phyloP scores from a whole-genome alignment of 129 eudicot genomes.

The Gnaphalium uliginosum region DNA sequence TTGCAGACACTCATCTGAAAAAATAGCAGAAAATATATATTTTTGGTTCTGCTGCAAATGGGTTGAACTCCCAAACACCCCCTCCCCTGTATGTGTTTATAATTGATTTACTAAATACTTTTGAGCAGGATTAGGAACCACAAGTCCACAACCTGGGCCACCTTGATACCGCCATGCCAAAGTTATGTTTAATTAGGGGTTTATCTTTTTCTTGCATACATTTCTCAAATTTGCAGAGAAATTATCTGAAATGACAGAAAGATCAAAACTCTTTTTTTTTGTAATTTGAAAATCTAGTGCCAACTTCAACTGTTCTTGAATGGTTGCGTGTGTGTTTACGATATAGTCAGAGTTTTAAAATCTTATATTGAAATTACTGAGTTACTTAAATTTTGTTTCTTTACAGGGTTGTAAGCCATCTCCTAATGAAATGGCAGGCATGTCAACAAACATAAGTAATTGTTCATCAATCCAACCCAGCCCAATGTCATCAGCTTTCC shows the following conservation, averaged over 20 bases:
- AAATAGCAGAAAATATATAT: neutral
- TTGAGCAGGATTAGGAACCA: neutral
- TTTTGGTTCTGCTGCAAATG: neutral
- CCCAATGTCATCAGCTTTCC: constrained; percentile 78
- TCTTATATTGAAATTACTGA: neutral
- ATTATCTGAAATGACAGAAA: constrained; percentile 4
- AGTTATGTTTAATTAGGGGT: neutral
- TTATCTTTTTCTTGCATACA: neutral
- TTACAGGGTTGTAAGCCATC: constrained; percentile 83
- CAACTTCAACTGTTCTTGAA: neutral
- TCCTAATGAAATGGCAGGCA: constrained; percentile 51
- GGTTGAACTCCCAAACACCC: neutral
- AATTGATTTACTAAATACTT: too few species aligned
- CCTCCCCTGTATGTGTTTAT: too few species aligned
- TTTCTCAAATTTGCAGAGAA: constrained; percentile 13
- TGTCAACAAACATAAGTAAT: constrained; percentile 56
- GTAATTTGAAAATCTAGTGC: neutral
- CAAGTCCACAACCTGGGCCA: neutral
- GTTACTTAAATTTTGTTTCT: neutral
- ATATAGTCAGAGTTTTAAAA: too few species aligned
- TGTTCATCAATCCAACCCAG: constrained; percentile 84
- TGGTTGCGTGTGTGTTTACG: neutral
- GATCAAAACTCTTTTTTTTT: neutral
- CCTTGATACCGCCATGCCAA: too few species aligned
- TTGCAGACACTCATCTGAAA: neutral